Conservation (phyloP, 345 rosid species). For the Linum usitatissimum region DNA sequence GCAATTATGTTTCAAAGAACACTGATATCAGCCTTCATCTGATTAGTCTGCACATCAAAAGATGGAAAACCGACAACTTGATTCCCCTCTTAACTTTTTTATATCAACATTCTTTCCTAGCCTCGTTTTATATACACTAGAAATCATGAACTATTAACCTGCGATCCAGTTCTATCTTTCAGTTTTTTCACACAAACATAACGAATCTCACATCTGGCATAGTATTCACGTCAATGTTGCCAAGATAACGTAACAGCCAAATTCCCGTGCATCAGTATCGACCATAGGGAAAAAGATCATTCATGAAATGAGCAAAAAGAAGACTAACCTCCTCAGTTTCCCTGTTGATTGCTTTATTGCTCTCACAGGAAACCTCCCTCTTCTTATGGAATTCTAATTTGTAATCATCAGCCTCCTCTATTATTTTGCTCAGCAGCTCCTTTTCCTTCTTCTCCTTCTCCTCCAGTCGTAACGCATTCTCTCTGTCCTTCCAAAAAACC, state of each 20-base stretch:
- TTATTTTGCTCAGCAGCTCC: conserved; percentile 39
- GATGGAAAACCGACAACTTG: neutral
- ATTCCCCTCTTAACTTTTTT: neutral
- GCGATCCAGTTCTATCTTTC: neutral
- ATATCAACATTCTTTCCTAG: neutral
- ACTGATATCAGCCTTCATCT: neutral
- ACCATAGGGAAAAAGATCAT: neutral
- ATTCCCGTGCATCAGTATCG: neutral
- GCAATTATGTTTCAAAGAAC: neutral
- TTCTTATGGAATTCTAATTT: conserved; percentile 52
- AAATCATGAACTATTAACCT: neutral
- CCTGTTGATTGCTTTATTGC: conserved; percentile 48
- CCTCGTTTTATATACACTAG: neutral
- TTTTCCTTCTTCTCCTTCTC: conserved; percentile 69
- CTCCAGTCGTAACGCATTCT: conserved; percentile 53
- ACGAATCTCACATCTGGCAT: neutral
- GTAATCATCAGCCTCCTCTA: conserved; percentile 54
- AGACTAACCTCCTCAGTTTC: conserved; percentile 64
- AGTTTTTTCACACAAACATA: neutral
- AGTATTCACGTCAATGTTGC: neutral
- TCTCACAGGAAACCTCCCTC: conserved; percentile 42
- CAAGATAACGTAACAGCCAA: neutral
- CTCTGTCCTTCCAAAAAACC: conserved; percentile 24
- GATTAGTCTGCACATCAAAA: neutral
- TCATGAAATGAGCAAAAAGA: neutral